Conservation (phyloP, 345 rosid species). For the Eucalyptus lansdowneana region DNA sequence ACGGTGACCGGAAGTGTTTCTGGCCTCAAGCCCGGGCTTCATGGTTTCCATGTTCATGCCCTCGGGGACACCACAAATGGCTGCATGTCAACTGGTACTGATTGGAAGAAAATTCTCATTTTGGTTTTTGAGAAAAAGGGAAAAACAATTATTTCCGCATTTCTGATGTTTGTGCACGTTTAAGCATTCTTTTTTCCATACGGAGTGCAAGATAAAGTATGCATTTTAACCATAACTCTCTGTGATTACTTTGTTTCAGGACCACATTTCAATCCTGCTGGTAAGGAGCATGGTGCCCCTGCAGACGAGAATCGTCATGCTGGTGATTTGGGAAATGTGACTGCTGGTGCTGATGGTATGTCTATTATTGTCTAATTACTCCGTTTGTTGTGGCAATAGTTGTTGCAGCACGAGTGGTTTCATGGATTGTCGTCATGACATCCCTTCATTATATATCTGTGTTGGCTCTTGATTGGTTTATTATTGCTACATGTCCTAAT, state of each 20-base stretch:
- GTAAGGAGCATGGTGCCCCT: constrained; percentile 89
- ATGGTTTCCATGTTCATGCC: constrained; percentile 90
- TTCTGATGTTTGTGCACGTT: not conserved
- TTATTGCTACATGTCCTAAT: not conserved
- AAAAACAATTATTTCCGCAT: not conserved
- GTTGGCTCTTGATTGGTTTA: not conserved
- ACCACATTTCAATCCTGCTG: constrained; percentile 78
- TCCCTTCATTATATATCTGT: not conserved
- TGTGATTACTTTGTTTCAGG: constrained; percentile 18
- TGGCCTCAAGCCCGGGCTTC: constrained; percentile 85
- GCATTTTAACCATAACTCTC: not conserved
- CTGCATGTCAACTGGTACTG: constrained; percentile 90
- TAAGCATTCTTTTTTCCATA: not conserved
- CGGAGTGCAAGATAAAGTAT: not conserved
- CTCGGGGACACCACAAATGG: constrained; percentile 94
- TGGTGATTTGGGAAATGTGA: constrained; percentile 81
- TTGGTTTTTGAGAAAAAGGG: not conserved
- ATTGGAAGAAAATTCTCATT: not conserved
- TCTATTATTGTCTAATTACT: not conserved
- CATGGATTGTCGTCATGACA: not conserved
- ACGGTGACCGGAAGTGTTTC: constrained; percentile 58
- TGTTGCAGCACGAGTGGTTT: not conserved
- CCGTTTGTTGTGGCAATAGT: not conserved
- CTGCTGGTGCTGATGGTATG: constrained; percentile 75
- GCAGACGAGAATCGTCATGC: constrained; percentile 85